A percentile compares a stretch with the other conserved stretches of the same genome.
phyloP scores from a whole-genome alignment of 805 yeast genomes.

The Metschnikowia noctiluminum region DNA sequence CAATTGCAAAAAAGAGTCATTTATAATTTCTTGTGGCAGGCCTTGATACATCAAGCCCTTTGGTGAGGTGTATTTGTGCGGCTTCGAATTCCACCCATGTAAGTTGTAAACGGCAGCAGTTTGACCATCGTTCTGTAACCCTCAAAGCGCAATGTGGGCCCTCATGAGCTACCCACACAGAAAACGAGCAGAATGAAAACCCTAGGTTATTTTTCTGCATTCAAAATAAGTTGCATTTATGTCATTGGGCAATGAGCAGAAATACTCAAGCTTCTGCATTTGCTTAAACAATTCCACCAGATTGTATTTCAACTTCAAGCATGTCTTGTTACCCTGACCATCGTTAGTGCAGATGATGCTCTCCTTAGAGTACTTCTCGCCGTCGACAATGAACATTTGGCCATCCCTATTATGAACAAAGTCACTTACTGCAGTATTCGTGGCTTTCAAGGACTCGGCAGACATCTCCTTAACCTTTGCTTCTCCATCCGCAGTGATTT shows the following conservation, averaged over 20 bases:
- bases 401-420: conserved; percentile 31
- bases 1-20: background rate
- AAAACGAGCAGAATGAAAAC: background rate
- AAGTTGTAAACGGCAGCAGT: too few species aligned
- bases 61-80: too few species aligned
- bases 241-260: conserved; percentile 49
- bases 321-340: conserved; percentile 44
- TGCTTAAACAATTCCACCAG: conserved; percentile 44
- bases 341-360: conserved; percentile 48
- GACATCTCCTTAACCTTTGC: conserved; percentile 10
- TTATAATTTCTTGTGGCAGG: too few species aligned
- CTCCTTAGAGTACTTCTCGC: conserved; percentile 33
- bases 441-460: conserved; percentile 11
- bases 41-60: background rate
- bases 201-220: conserved; percentile 39
- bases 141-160: too few species aligned
- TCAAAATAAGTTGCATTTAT: conserved; percentile 50
- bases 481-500: conserved; percentile 13
- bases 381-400: conserved; percentile 40
- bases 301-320: conserved; percentile 40
- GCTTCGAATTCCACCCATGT: too few species aligned
- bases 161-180: too few species aligned
- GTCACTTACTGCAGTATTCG: conserved; percentile 23
- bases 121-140: too few species aligned
- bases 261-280: conserved; percentile 49